Percentiles rank a stretch among this genome's conserved stretches.
These are phyloP conservation scores for Ophiostoma australiae DNA, from an alignment of 2,329 filamentous ascomycete species.

Conservation along the genomic window DNA sequence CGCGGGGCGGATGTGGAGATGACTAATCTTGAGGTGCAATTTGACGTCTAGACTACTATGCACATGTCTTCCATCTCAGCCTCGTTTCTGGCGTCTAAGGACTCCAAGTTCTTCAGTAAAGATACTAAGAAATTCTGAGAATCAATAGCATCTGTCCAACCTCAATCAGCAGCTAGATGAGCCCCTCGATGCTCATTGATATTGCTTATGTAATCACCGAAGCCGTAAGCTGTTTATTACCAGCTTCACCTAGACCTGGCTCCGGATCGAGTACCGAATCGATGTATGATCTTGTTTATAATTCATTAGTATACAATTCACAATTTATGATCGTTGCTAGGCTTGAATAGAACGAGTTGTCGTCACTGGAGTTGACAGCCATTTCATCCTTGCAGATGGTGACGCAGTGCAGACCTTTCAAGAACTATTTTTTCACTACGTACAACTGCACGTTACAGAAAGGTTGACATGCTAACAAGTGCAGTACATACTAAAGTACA, in stretches of 20 bases:
- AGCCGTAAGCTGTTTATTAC: neutral
- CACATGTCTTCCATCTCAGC: too few species aligned
- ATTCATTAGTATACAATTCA: too few species aligned
- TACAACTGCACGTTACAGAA: neutral
- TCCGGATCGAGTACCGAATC: too few species aligned
- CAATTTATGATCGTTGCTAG: neutral
- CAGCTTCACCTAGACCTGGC: too few species aligned
- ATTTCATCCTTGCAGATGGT: neutral
- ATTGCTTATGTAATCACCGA: neutral
- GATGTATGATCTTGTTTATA: too few species aligned
- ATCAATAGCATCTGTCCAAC: neutral
- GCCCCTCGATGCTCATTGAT: too few species aligned
- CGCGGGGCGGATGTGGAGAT: conserved; percentile 4
- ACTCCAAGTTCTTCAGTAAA: too few species aligned
- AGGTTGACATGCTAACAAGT: neutral
- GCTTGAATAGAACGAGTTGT: too few species aligned
- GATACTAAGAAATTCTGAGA: neutral
- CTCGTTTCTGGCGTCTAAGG: too few species aligned
- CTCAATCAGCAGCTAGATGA: neutral
- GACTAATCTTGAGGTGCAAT: neutral
- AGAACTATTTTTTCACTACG: too few species aligned
- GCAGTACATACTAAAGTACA: too few species aligned
- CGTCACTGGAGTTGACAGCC: too few species aligned
- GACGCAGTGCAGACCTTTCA: neutral
- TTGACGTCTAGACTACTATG: neutral